These are phyloP conservation scores for Backusella liffmaniae DNA, from an alignment of 192 early-diverging fungal species.

Conservation along the genomic window DNA sequence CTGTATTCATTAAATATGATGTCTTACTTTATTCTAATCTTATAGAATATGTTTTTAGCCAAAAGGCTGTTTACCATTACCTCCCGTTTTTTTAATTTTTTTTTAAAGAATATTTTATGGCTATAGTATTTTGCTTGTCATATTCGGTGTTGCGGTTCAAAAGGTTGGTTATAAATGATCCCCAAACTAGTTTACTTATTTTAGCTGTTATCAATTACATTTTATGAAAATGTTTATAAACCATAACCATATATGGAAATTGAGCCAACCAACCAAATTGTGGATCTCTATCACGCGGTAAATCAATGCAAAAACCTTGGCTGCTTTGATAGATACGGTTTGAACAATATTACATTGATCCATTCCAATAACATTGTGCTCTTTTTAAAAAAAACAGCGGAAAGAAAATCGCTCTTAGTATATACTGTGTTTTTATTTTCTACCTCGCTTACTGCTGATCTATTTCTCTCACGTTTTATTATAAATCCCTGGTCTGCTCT, in stretches of 20 bases:
- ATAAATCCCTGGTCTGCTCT: background rate
- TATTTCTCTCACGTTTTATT: background rate
- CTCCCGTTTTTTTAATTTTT: background rate
- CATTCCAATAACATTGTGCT: background rate
- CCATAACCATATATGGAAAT: background rate
- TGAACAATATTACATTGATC: background rate
- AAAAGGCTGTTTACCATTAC: background rate
- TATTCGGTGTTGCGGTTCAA: background rate
- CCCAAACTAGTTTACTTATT: background rate
- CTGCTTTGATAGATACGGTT: background rate
- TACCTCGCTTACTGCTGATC: background rate
- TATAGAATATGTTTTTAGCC: background rate
- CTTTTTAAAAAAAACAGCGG: background rate
- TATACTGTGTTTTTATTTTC: constrained; percentile 4
- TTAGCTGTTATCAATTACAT: background rate
- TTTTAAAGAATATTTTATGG: background rate
- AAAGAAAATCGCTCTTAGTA: background rate
- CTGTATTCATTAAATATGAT: background rate
- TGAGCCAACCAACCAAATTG: constrained; percentile 3
- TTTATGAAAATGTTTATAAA: background rate
- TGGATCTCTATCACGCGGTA: background rate
- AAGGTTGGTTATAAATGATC: background rate
- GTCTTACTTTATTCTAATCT: background rate
- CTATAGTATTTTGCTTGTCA: background rate
- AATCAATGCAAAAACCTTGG: background rate